phyloP scores from a whole-genome alignment of 768 basidiomycete genomes.

The Leccinum subgranulosum region DNA sequence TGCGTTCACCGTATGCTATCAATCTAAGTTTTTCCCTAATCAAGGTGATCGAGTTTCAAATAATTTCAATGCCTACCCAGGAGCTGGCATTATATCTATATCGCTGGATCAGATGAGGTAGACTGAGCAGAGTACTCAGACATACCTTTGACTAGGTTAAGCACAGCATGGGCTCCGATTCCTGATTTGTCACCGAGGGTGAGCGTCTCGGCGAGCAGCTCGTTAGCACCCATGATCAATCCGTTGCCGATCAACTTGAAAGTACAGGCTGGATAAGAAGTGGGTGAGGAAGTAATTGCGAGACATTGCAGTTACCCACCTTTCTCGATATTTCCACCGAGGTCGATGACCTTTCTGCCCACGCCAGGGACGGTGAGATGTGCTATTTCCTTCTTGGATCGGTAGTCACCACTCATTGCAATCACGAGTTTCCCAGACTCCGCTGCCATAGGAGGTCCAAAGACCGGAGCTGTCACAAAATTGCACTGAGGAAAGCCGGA shows the following conservation, averaged over 20 bases:
- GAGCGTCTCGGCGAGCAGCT: conserved; percentile 78
- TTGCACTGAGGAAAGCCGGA: conserved; percentile 55
- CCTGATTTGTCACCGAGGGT: conserved; percentile 85
- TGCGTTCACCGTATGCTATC: conserved; percentile 60
- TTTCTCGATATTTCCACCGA: conserved; percentile 85
- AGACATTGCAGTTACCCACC: conserved; percentile 37
- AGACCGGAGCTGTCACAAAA: conserved; percentile 76
- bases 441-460: conserved; percentile 68
- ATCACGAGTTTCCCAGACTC: conserved; percentile 64
- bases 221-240: conserved; percentile 71
- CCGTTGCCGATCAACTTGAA: conserved; percentile 82
- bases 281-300: not conserved
- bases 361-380: conserved; percentile 78
- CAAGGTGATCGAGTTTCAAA: not conserved
- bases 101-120: conserved; percentile 14
- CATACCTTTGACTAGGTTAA: conserved; percentile 56
- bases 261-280: conserved; percentile 46
- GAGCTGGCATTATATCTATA: conserved; percentile 67
- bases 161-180: conserved; percentile 60
- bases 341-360: conserved; percentile 72
- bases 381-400: conserved; percentile 77
- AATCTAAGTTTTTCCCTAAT: conserved; percentile 35
- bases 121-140: not conserved
- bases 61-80: conserved; percentile 38
- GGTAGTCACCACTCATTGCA: conserved; percentile 76